Percentiles rank a stretch among this genome's conserved stretches.
Evolutionary conservation across 2,329 filamentous ascomycete species (phyloP).

Genomic region (Pseudogymnoascus sp.): DNA sequence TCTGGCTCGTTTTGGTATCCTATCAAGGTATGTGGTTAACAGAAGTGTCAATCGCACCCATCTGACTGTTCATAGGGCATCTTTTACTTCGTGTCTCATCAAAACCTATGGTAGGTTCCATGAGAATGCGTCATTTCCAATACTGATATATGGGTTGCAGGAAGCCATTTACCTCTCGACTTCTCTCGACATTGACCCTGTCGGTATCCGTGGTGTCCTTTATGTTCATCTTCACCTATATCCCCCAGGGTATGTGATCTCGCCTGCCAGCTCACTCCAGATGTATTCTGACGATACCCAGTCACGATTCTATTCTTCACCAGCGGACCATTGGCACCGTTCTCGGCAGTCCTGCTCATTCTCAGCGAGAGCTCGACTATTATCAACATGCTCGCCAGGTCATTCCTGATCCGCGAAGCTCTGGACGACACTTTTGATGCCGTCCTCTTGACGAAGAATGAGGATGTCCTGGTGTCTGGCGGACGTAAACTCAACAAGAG

Average conservation of each 20-base stretch:
- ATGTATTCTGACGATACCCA: not conserved
- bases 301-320: constrained; percentile 35
- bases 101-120: constrained; percentile 41
- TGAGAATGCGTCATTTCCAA: not conserved
- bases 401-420: constrained; percentile 72
- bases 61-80: constrained; percentile 41
- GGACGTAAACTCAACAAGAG: constrained; percentile 64
- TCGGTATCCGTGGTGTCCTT: constrained; percentile 62
- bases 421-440: constrained; percentile 87
- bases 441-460: constrained; percentile 46
- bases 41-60: constrained; percentile 8
- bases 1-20: constrained; percentile 83
- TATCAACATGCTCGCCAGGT: constrained; percentile 51
- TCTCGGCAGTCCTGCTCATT: constrained; percentile 63
- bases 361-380: constrained; percentile 54
- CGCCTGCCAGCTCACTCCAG: not conserved
- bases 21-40: constrained; percentile 47
- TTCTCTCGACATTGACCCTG: constrained; percentile 58
- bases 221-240: constrained; percentile 86
- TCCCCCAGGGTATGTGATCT: constrained; percentile 53
- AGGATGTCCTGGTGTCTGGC: constrained; percentile 57
- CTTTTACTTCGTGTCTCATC: constrained; percentile 50
- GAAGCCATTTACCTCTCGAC: constrained; percentile 45
- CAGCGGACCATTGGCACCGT: constrained; percentile 72
- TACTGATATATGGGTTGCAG: not conserved